Percentiles rank a stretch among this genome's conserved stretches.
These are phyloP conservation scores for Tylopilus intermedius DNA, from an alignment of 768 basidiomycete species.

Conservation along the genomic window DNA sequence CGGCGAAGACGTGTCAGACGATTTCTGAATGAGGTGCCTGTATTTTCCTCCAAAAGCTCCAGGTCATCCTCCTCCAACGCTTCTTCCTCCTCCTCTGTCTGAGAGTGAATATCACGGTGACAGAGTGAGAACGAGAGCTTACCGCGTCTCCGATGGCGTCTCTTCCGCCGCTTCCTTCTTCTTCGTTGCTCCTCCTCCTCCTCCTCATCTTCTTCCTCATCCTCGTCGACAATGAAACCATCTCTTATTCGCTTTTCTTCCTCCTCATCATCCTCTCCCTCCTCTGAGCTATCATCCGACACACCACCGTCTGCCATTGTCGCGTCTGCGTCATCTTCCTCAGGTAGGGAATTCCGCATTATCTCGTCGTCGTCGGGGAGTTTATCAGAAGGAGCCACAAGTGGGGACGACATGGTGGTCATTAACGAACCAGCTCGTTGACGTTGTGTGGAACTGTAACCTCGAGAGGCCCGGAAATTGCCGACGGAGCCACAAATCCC, in stretches of 20 bases:
- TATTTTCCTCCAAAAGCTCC: slow-evolving; percentile 80
- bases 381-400: slow-evolving; percentile 32
- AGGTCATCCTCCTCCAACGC: slow-evolving; percentile 83
- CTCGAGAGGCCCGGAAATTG: slow-evolving; percentile 15
- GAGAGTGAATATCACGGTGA: slow-evolving; percentile 9
- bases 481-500: slow-evolving; percentile 26
- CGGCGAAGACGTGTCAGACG: slow-evolving; percentile 73
- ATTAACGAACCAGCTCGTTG: slow-evolving; percentile 16
- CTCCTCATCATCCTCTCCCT: slow-evolving; percentile 88
- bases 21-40: slow-evolving; percentile 72
- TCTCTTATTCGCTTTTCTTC: slow-evolving; percentile 75
- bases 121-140: slow-evolving; percentile 19
- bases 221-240: slow-evolving; percentile 92
- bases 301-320: slow-evolving; percentile 41
- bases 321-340: slow-evolving; percentile 56
- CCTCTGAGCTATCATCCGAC: slow-evolving; percentile 83
- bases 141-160: slow-evolving; percentile 54
- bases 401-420: slow-evolving; percentile 53
- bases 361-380: slow-evolving; percentile 48
- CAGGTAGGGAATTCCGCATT: slow-evolving; percentile 50
- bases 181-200: slow-evolving; percentile 51
- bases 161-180: slow-evolving; percentile 63
- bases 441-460: slow-evolving; percentile 2
- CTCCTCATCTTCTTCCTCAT: slow-evolving; percentile 70
- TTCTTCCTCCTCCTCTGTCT: slow-evolving; percentile 51